Conservation (phyloP, 371 early-diverging fungal species). For the Entomophthora muscae region DNA sequence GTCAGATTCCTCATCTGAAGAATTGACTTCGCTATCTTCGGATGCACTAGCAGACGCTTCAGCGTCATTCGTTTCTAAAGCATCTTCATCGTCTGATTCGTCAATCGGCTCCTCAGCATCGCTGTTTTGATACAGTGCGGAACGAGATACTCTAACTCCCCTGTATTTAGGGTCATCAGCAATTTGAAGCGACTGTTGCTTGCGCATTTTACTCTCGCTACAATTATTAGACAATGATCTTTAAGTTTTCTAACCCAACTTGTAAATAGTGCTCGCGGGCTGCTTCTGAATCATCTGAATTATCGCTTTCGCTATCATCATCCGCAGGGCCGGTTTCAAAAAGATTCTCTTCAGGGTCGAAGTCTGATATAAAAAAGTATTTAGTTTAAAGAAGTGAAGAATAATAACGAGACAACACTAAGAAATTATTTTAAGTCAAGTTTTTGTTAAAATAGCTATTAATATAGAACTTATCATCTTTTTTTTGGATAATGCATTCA, state of each 20-base stretch:
- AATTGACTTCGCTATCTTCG: neutral
- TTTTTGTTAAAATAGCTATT: too few relatives aligned
- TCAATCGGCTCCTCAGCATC: conserved; percentile 26
- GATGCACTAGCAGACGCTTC: conserved; percentile 4
- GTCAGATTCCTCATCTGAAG: conserved; percentile 10
- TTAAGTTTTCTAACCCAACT: conserved; percentile 27
- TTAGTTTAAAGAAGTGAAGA: too few relatives aligned
- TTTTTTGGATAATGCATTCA: too few relatives aligned
- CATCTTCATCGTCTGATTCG: too few relatives aligned
- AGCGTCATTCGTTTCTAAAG: too few relatives aligned
- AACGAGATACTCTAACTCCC: conserved; percentile 46
- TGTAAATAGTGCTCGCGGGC: conserved; percentile 47
- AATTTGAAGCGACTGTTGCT: conserved; percentile 30
- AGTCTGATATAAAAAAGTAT: too few relatives aligned
- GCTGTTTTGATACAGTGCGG: conserved; percentile 29
- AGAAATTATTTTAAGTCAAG: too few relatives aligned
- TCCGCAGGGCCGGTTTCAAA: conserved; percentile 19
- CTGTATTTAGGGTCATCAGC: conserved; percentile 55
- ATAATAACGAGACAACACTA: too few relatives aligned
- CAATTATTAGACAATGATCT: neutral
- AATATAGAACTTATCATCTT: too few relatives aligned
- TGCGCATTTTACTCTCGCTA: conserved; percentile 44
- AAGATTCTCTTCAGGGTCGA: neutral
- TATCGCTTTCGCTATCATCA: conserved; percentile 24
- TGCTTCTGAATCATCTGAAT: conserved; percentile 18